Conservation (phyloP, 352 stramenopile genomes). For the Phytophthora crassamura region DNA sequence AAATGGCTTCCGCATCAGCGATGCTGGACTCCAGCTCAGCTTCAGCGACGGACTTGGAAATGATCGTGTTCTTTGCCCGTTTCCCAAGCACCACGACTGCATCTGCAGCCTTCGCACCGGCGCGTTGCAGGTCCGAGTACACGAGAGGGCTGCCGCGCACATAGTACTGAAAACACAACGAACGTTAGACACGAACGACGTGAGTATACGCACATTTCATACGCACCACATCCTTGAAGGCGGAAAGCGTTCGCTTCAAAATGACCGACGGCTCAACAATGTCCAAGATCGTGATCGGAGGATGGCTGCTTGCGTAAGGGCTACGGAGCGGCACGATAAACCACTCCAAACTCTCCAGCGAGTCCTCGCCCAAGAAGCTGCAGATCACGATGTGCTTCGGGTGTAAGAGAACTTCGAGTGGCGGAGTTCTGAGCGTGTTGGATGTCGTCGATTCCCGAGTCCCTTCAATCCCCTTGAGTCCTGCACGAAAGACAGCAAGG, state of each 20-base stretch:
- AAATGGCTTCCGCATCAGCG: conserved; percentile 83
- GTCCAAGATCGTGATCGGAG: conserved; percentile 85
- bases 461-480: conserved; percentile 26
- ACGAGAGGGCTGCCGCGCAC: conserved; percentile 79
- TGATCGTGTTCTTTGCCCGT: conserved; percentile 47
- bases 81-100: conserved; percentile 87
- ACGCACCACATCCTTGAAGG: conserved; percentile 78
- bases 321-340: conserved; percentile 73
- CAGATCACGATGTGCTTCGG: conserved; percentile 82
- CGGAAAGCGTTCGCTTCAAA: conserved; percentile 52
- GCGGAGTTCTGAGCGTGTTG: conserved; percentile 52
- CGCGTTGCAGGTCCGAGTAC: conserved; percentile 80
- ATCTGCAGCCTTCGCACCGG: conserved; percentile 78
- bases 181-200: neutral
- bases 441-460: conserved; percentile 22
- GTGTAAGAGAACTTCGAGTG: conserved; percentile 67
- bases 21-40: conserved; percentile 75
- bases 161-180: conserved; percentile 63
- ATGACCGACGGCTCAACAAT: conserved; percentile 60
- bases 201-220: neutral
- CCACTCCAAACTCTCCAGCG: conserved; percentile 78
- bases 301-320: conserved; percentile 53
- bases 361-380: conserved; percentile 85
- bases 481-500: conserved; percentile 26
- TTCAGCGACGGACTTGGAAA: conserved; percentile 40